phyloP scores from a whole-genome alignment of 345 rosid genomes.

The Linum lewisii region DNA sequence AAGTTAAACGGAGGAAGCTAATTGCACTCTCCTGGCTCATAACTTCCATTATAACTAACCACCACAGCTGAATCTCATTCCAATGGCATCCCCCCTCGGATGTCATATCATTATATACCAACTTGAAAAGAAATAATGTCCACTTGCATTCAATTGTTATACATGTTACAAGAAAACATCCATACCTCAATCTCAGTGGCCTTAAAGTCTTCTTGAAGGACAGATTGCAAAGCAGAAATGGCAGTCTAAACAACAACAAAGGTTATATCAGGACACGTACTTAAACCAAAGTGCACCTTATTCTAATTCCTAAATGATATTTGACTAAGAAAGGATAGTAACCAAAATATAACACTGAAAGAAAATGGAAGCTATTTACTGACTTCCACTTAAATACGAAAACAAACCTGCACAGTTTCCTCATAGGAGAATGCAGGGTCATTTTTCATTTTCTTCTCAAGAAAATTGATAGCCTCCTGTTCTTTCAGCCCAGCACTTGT shows the following conservation, averaged over 20 bases:
- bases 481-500: slow-evolving; percentile 98
- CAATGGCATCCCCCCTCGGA: no score
- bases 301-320: no score
- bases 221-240: slow-evolving; percentile 74
- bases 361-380: background rate
- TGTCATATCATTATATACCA: no score
- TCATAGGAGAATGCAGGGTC: slow-evolving; percentile 74
- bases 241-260: slow-evolving; percentile 38
- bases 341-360: background rate
- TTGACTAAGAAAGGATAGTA: background rate
- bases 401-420: slow-evolving; percentile 83
- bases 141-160: no score
- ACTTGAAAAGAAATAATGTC: no score
- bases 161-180: background rate
- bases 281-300: no score
- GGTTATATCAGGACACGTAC: background rate
- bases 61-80: no score
- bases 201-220: slow-evolving; percentile 91
- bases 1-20: background rate
- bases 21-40: background rate
- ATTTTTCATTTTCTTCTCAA: slow-evolving; percentile 99
- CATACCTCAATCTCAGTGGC: slow-evolving; percentile 88
- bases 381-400: background rate
- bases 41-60: no score
- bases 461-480: slow-evolving; percentile 95